Evolutionary conservation across 805 yeast genomes (phyloP), one percentile per base, ranked within the genome.

Genomic region (Saturnispora sekii): DNA sequence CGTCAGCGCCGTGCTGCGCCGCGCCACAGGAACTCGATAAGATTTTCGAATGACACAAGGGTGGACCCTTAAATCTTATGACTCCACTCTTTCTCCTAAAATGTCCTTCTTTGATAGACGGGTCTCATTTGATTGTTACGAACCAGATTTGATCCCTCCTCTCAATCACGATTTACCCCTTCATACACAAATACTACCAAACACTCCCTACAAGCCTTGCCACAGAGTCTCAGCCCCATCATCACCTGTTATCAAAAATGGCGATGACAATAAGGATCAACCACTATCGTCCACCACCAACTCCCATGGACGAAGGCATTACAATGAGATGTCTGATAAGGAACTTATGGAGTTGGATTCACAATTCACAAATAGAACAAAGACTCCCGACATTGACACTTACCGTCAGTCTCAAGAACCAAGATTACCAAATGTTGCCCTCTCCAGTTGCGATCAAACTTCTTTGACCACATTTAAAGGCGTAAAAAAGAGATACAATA

Each of bases 311-410:
- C 74, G 44, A 72, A 74, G 46, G 51, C 68, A 74, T 38, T 69
- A 71, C 51, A 65, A 70, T 31, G 75, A 66, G 12, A 70, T 76
- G 77, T 65, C 78, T 12, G 67, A 72, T 54, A 76, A 72, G 46
- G 80, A 76, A 56, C 61, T 76, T 46, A 56, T 74, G 59, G 76
- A 73, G 10, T 60, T 76, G 48, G 81, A 76, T 56, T 70, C 74
- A 1, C 80, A 76, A 51, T 76, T 65, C 55, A 62, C 66, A 45
- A 62, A 69, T 21, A 21, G 26, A 17, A 60, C 63, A 47, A 57
- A 63, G 1, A 56, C 66, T 21, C 65, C 72, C 49, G 56, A 73
- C 44, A 68, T 67, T 42, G 52, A 53, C 38, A 39, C 38, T 38
- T 53, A 41, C 48, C 47, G 51, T 40, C 46, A 45, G 41, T 17